Evolutionary conservation across 2,329 filamentous ascomycete genomes (phyloP).

Genomic region (Calonectria pseudoreteaudii): DNA sequence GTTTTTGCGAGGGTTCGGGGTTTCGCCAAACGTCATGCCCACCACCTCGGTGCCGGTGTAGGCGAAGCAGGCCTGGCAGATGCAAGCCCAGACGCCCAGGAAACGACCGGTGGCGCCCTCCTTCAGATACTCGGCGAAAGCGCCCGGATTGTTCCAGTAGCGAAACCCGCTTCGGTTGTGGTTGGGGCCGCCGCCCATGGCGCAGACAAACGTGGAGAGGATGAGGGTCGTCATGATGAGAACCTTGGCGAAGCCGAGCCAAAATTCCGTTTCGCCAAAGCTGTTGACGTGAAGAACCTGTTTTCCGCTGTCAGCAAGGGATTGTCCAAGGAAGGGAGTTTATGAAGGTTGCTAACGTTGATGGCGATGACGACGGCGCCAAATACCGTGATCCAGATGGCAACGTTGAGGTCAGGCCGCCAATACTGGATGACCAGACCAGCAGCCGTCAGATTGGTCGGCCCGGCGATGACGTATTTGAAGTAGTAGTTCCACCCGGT

Average conservation of each 20-base stretch:
- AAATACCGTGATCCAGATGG: conserved; percentile 53
- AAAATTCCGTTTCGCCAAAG: conserved; percentile 62
- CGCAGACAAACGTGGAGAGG: conserved; percentile 42
- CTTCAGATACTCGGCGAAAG: conserved; percentile 52
- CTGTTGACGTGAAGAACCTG: conserved; percentile 53
- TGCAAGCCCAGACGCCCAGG: conserved; percentile 53
- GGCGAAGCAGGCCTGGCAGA: conserved; percentile 54
- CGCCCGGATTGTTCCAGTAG: conserved; percentile 57
- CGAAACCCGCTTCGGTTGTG: conserved; percentile 54
- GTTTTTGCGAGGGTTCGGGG: conserved; percentile 38
- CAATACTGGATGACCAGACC: conserved; percentile 54
- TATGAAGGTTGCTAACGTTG: conserved; percentile 34
- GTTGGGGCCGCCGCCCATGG: conserved; percentile 53
- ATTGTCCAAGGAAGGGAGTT: rapidly evolving
- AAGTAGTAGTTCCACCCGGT: conserved; percentile 62
- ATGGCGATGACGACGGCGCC: conserved; percentile 48
- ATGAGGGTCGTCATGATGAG: conserved; percentile 56
- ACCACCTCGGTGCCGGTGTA: conserved; percentile 38
- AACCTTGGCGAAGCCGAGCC: conserved; percentile 59
- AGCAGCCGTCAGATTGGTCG: conserved; percentile 54
- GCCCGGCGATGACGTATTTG: conserved; percentile 54
- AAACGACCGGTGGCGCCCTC: conserved; percentile 51
- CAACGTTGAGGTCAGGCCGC: conserved; percentile 51
- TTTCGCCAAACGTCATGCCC: conserved; percentile 36
- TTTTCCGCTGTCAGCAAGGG: background rate